These are phyloP conservation scores for Symbiodinium natans DNA, from an alignment of 73 alveolate genomes.

Conservation along the genomic window DNA sequence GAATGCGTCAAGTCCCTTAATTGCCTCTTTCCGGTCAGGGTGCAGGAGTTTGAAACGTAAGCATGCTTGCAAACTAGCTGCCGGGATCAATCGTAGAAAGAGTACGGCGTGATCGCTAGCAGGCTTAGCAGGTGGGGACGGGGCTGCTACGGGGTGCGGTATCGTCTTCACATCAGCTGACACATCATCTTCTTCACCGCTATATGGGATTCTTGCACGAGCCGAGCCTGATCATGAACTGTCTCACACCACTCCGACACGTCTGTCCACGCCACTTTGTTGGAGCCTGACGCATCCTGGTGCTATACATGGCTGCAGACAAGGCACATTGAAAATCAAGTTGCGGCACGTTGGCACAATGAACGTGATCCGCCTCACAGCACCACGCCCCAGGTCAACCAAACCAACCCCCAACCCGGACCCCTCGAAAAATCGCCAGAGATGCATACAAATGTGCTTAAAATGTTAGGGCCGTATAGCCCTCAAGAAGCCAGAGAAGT, in stretches of 20 bases:
- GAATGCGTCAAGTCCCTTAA: not conserved
- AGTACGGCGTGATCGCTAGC: not conserved
- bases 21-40: not conserved
- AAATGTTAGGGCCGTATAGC: not conserved
- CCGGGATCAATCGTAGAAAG: not conserved
- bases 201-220: too few species aligned
- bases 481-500: not conserved
- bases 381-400: not conserved
- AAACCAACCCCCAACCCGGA: not conserved
- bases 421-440: not conserved
- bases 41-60: not conserved
- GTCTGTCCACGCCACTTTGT: too few species aligned
- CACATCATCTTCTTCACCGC: too few species aligned
- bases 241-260: too few species aligned
- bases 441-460: not conserved
- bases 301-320: not conserved
- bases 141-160: not conserved
- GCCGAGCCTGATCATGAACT: too few species aligned
- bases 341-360: constrained; percentile 63
- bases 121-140: not conserved
- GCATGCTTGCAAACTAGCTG: not conserved
- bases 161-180: not conserved
- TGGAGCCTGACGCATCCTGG: too few species aligned
- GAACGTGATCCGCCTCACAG: constrained; percentile 23
- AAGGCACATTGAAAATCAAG: not conserved